Base-by-base conservation (phyloP, 176 grass and related monocot genomes). In the Carex cristatella region DNA sequence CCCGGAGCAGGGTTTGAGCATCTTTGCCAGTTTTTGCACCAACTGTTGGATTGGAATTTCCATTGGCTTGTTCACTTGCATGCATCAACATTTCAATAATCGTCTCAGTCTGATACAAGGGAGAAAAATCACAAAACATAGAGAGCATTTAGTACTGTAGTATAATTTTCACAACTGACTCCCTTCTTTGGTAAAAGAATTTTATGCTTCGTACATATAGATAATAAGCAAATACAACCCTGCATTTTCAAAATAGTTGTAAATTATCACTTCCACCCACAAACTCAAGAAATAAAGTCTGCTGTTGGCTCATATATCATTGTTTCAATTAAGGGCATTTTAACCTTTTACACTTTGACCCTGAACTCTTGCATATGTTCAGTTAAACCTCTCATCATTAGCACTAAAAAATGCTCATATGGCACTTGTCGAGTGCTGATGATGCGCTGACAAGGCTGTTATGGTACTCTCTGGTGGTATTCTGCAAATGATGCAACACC, bases 11-110 rank as follows among this genome's bases (percentile, higher is more conserved):
- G 30, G 92, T 97, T 85, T 94, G 81, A 51, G 86, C 84, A 93
- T 91, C 91, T 86, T 89, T 91, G 76, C 83, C 84, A 85, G 84
- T 61, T 87, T 90, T 89, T 86, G 3, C 65, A 86, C 49, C 31
- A 44, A 69, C 84, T 79, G 58, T 79, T 44, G 83, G 65, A 74
- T 94, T 88, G 76, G 65, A 74, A 94, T 88, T 49, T 33, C 83
- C 67, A 37, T 92, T 56, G 27, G 81, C 80, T 86, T 91, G 92
- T 44, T 94, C 89, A 88, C 92, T 97, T 88, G 86, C 89, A 84
- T 87, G 86, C 79, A 91, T 89, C 79, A 97, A 62, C 94, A 97
- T 91, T 35, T 93, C 89, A 87, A 97, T 94, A 42, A 93, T 82
- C 16, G 61, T 69, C 73, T 93, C 84, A 81, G 91, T 88, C 94